Conservation (phyloP, 169 alveolate species). For the Babesia ovata region DNA sequence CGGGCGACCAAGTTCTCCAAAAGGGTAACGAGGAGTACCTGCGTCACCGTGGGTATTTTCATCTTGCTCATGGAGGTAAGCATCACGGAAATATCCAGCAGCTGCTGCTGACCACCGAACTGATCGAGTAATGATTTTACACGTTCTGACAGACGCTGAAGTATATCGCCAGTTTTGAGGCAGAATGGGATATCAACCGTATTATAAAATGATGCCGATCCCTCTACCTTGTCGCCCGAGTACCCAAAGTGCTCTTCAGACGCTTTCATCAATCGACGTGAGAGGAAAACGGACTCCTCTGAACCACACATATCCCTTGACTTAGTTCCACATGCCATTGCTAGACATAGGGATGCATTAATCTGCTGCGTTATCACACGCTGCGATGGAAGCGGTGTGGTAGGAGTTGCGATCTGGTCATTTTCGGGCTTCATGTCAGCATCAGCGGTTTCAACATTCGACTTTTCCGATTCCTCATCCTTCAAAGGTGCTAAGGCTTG, state of each 20-base stretch:
- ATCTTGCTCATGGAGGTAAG: slow-evolving; percentile 28
- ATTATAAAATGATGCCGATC: neutral
- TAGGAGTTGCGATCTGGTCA: neutral
- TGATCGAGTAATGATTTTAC: slow-evolving; percentile 5
- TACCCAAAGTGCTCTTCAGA: slow-evolving; percentile 39
- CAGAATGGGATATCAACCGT: slow-evolving; percentile 27
- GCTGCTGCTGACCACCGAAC: slow-evolving; percentile 33
- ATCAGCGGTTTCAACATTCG: neutral
- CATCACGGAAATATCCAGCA: slow-evolving; percentile 15
- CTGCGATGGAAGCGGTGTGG: neutral
- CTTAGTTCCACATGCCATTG: slow-evolving; percentile 2
- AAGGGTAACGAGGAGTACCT: slow-evolving; percentile 22
- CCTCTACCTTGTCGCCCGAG: neutral
- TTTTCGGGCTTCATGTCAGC: neutral
- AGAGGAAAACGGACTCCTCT: neutral
- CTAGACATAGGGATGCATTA: slow-evolving; percentile 25
- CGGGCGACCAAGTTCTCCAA: slow-evolving; percentile 45
- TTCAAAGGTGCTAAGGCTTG: neutral
- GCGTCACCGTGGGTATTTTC: slow-evolving; percentile 21
- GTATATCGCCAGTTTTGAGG: slow-evolving; percentile 18
- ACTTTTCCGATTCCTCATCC: neutral
- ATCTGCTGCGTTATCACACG: slow-evolving; percentile 9
- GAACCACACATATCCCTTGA: neutral
- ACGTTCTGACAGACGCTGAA: neutral
- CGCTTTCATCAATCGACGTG: slow-evolving; percentile 14